These are phyloP conservation scores for Suillus discolor DNA, from an alignment of 768 basidiomycete species.

Conservation along the genomic window DNA sequence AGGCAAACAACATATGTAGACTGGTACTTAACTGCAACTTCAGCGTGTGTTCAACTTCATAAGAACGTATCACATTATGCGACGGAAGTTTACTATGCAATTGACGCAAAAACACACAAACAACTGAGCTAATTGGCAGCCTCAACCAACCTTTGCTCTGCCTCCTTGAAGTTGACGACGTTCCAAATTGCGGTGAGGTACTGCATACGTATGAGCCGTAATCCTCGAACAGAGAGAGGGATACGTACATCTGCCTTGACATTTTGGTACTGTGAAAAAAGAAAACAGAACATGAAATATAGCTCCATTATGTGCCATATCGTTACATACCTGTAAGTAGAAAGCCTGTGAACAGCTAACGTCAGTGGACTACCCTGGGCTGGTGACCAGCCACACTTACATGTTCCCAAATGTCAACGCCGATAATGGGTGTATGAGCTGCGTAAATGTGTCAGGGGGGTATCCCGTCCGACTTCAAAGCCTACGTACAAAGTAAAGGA, in stretches of 20 bases:
- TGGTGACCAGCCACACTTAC: constrained; percentile 42
- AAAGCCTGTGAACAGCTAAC: constrained; percentile 52
- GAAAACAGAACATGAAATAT: constrained; percentile 18
- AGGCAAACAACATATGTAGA: not conserved
- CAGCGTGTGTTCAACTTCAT: not conserved
- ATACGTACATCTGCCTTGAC: constrained; percentile 88
- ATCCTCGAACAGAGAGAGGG: not conserved
- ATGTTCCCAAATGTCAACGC: constrained; percentile 98
- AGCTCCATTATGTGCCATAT: not conserved
- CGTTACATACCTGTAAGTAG: constrained; percentile 44
- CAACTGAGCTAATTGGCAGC: constrained; percentile 31
- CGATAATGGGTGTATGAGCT: constrained; percentile 91
- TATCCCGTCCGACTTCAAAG: not conserved
- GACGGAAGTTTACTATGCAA: not conserved
- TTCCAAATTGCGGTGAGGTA: constrained; percentile 96
- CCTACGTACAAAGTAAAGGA: constrained; percentile 66
- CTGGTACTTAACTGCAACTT: not conserved
- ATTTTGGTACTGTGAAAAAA: constrained; percentile 72
- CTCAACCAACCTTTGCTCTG: constrained; percentile 58
- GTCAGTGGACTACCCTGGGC: constrained; percentile 9
- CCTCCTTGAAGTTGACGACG: constrained; percentile 95
- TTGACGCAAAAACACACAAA: not conserved
- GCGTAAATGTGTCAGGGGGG: constrained; percentile 15
- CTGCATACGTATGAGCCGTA: constrained; percentile 39
- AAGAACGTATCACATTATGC: not conserved